Evolutionary conservation across 805 yeast genomes (phyloP).

Genomic region (Starmerella potacharoeniae): DNA sequence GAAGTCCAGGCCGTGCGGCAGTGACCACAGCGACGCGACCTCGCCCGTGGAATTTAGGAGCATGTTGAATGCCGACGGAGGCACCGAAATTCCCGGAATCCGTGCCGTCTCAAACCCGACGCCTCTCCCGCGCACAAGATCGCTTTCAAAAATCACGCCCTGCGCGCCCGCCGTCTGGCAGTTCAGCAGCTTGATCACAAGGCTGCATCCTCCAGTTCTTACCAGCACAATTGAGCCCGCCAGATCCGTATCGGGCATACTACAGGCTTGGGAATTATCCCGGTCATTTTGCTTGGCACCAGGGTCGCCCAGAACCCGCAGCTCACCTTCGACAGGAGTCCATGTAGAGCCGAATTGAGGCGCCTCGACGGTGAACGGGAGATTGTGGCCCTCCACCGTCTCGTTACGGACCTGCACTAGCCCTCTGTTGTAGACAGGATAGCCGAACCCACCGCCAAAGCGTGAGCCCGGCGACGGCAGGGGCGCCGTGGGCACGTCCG

Average conservation of each 20-base stretch:
- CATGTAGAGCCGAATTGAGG: neutral
- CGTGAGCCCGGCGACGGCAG: neutral
- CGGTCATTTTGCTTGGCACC: neutral
- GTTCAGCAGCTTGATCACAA: slow-evolving; percentile 40
- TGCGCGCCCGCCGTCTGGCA: slow-evolving; percentile 37
- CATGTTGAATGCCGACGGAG: slow-evolving; percentile 34
- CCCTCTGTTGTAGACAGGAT: neutral
- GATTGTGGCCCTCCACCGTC: neutral
- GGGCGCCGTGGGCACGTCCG: neutral
- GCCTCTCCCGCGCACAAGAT: slow-evolving; percentile 25
- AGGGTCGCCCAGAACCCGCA: neutral
- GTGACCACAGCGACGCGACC: slow-evolving; percentile 14
- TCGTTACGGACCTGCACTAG: neutral
- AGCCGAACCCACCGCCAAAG: neutral
- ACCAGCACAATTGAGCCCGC: slow-evolving; percentile 29
- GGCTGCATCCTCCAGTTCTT: slow-evolving; percentile 44
- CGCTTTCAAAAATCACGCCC: slow-evolving; percentile 48
- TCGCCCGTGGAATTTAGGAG: slow-evolving; percentile 13
- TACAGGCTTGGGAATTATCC: slow-evolving; percentile 8
- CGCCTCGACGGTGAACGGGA: slow-evolving; percentile 1
- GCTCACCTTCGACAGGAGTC: neutral
- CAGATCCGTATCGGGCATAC: slow-evolving; percentile 13
- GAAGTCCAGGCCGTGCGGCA: slow-evolving; percentile 15
- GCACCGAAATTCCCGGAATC: slow-evolving; percentile 44
- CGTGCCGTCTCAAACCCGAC: slow-evolving; percentile 24